These are phyloP conservation scores for Clathrus columnatus DNA, from an alignment of 768 basidiomycete genomes.

Conservation along the genomic window DNA sequence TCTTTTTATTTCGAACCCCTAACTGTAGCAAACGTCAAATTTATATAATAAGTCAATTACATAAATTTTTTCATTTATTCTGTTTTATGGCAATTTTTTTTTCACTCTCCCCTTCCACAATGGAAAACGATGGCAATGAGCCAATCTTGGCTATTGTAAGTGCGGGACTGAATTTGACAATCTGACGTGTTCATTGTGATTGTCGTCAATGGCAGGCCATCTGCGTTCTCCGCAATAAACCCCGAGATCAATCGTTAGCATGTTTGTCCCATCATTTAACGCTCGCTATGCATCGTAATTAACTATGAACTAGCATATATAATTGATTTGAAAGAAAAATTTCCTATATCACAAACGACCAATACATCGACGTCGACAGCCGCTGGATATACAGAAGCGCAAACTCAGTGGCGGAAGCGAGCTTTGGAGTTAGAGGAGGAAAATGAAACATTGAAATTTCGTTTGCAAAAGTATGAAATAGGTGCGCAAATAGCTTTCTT, in stretches of 20 bases:
- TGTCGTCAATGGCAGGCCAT: background rate
- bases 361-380: background rate
- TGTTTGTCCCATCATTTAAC: background rate
- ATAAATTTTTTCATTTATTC: background rate
- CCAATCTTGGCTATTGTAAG: background rate
- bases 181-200: background rate
- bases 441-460: slow-evolving; percentile 5
- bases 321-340: slow-evolving; percentile 6
- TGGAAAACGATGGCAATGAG: background rate
- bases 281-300: background rate
- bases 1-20: background rate
- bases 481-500: background rate
- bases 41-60: background rate
- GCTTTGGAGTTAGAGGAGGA: slow-evolving; percentile 5
- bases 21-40: background rate
- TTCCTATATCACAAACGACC: background rate
- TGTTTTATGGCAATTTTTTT: background rate
- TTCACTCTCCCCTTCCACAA: background rate
- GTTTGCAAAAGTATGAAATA: slow-evolving; percentile 4
- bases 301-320: slow-evolving; percentile 4
- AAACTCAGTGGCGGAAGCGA: background rate
- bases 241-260: slow-evolving; percentile 1
- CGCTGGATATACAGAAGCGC: background rate
- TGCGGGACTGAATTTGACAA: background rate
- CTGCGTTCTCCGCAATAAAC: background rate